Percentiles rank a stretch among this genome's conserved stretches.
Conservation (phyloP, 345 rosid species). For the Viola odorata region DNA sequence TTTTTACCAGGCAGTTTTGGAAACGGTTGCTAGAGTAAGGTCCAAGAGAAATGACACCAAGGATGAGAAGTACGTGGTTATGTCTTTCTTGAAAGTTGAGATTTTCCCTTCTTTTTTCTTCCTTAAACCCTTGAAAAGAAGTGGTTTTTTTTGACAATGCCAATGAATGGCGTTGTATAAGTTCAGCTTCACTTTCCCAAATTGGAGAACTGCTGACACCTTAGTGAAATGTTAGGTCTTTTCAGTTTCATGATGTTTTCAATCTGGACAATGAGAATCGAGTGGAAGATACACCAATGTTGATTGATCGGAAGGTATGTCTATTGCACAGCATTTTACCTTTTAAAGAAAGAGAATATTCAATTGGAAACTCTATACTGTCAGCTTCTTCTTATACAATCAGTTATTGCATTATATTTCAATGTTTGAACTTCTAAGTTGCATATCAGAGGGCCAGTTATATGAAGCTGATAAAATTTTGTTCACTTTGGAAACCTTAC, state of each 20-base stretch:
- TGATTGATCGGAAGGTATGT: constrained; percentile 83
- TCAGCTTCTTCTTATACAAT: no score
- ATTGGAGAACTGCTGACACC: constrained; percentile 23
- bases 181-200: constrained; percentile 6
- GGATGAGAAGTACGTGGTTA: constrained; percentile 70
- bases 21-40: constrained; percentile 80
- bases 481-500: neutral
- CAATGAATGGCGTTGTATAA: neutral
- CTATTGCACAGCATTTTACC: neutral
- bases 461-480: constrained; percentile 8
- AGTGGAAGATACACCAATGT: constrained; percentile 77
- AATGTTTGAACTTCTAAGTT: constrained; percentile 63
- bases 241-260: constrained; percentile 27
- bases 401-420: neutral
- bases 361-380: no score
- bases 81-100: constrained; percentile 6
- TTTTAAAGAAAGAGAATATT: no score
- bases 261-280: constrained; percentile 83
- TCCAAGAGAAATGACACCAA: constrained; percentile 82
- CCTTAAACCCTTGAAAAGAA: neutral
- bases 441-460: neutral
- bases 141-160: constrained; percentile 8
- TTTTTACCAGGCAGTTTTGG: constrained; percentile 72
- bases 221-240: constrained; percentile 44
- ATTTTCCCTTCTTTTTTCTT: neutral